These are phyloP conservation scores for Dioscorea dumetorum DNA, from an alignment of 106 monocot species.

Conservation along the genomic window DNA sequence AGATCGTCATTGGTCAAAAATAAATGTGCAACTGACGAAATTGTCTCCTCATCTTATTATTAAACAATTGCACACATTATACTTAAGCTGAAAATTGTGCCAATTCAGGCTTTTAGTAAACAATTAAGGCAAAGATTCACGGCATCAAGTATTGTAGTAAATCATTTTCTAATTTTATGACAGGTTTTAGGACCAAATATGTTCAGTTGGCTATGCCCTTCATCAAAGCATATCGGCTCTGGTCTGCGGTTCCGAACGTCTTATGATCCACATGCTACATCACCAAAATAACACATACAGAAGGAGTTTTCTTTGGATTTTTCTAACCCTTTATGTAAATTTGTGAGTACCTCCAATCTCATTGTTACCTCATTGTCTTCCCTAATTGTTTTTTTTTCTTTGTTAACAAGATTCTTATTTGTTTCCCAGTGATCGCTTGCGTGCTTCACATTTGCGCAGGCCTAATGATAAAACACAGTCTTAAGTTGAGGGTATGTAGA, in stretches of 20 bases:
- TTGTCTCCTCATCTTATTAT: background rate
- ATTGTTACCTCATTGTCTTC: too few relatives aligned
- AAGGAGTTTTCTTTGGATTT: too few relatives aligned
- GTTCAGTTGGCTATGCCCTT: slow-evolving; percentile 44
- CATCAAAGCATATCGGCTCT: slow-evolving; percentile 22
- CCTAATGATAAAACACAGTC: too few relatives aligned
- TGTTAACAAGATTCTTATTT: too few relatives aligned
- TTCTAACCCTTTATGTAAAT: background rate
- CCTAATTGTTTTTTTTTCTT: background rate
- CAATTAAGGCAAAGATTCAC: too few relatives aligned
- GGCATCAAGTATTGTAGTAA: background rate
- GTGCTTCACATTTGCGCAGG: too few relatives aligned
- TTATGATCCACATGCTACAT: slow-evolving; percentile 12
- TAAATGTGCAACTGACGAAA: background rate
- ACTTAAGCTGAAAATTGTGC: background rate
- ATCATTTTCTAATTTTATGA: background rate
- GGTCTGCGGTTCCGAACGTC: slow-evolving; percentile 35
- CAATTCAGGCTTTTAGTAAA: too few relatives aligned
- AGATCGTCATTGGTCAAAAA: background rate
- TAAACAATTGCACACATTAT: background rate
- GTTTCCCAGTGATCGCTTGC: too few relatives aligned
- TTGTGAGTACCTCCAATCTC: background rate
- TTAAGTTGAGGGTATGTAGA: too few relatives aligned
- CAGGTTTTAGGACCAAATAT: slow-evolving; percentile 53
- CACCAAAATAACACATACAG: slow-evolving; percentile 3